These are phyloP conservation scores for Calonectria fujianensis DNA, from an alignment of 2,329 filamentous ascomycete species.

Conservation along the genomic window DNA sequence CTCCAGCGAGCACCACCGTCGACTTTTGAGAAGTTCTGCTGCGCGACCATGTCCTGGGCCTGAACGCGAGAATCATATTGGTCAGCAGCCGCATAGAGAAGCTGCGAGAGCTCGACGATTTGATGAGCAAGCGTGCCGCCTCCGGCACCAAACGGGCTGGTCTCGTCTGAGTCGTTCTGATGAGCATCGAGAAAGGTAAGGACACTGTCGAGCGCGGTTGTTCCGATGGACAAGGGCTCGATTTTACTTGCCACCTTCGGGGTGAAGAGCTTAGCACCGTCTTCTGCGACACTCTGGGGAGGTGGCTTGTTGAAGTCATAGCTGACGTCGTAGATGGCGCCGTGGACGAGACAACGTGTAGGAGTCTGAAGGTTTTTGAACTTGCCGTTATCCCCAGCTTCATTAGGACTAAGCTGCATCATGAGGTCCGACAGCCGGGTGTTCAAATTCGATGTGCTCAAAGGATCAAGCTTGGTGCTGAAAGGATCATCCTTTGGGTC, in stretches of 20 bases:
- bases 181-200: conserved; percentile 1
- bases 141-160: conserved; percentile 4
- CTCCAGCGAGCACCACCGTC: neutral
- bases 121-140: conserved; percentile 7
- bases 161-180: neutral
- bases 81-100: neutral
- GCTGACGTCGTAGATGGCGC: neutral
- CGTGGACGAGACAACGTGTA: neutral
- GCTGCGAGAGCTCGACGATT: neutral
- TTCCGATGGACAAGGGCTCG: neutral
- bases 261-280: neutral
- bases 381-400: neutral
- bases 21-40: conserved; percentile 6
- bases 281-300: conserved; percentile 1
- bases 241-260: neutral
- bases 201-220: conserved; percentile 4
- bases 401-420: neutral
- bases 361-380: neutral
- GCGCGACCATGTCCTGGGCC: conserved; percentile 1
- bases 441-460: neutral
- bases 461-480: neutral
- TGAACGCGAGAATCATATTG: neutral
- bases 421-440: neutral
- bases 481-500: conserved; percentile 4
- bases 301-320: conserved; percentile 2